Conservation (phyloP, 768 basidiomycete genomes). For the Vararia minispora region DNA sequence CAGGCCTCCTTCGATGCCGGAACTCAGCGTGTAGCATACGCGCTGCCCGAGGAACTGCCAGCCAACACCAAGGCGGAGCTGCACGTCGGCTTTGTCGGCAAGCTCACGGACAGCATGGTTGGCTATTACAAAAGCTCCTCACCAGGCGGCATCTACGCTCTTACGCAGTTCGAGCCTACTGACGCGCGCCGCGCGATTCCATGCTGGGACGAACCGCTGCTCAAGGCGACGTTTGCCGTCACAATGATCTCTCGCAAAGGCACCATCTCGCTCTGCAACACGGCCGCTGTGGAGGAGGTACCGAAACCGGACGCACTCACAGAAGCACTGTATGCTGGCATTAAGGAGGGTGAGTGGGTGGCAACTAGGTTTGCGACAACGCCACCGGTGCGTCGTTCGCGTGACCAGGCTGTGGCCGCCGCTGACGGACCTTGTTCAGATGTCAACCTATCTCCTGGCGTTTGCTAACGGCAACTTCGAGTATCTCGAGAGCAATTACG, state of each 20-base stretch:
- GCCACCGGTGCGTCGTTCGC: slow-evolving; percentile 37
- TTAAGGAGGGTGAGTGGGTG: slow-evolving; percentile 51
- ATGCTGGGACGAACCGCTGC: slow-evolving; percentile 87
- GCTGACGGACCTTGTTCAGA: slow-evolving; percentile 20
- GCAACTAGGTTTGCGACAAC: slow-evolving; percentile 73
- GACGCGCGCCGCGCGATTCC: slow-evolving; percentile 76
- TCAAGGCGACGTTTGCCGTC: slow-evolving; percentile 76
- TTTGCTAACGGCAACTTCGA: slow-evolving; percentile 76
- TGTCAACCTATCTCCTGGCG: slow-evolving; percentile 87
- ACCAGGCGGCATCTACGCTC: slow-evolving; percentile 58
- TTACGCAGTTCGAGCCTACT: slow-evolving; percentile 93
- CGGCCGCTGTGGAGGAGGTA: slow-evolving; percentile 54
- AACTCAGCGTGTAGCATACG: slow-evolving; percentile 54
- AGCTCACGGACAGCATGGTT: slow-evolving; percentile 61
- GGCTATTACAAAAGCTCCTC: slow-evolving; percentile 73
- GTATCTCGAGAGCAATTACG: slow-evolving; percentile 63
- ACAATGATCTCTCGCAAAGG: slow-evolving; percentile 70
- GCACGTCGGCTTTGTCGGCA: slow-evolving; percentile 53
- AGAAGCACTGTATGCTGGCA: slow-evolving; percentile 11
- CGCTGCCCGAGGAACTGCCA: slow-evolving; percentile 46
- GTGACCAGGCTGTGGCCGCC: neutral
- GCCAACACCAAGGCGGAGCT: slow-evolving; percentile 62
- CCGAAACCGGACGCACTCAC: slow-evolving; percentile 23
- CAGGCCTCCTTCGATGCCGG: slow-evolving; percentile 42
- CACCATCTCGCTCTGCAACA: slow-evolving; percentile 79